phyloP scores from a whole-genome alignment of 305 asterid genomes.

The Solanum hybrid region DNA sequence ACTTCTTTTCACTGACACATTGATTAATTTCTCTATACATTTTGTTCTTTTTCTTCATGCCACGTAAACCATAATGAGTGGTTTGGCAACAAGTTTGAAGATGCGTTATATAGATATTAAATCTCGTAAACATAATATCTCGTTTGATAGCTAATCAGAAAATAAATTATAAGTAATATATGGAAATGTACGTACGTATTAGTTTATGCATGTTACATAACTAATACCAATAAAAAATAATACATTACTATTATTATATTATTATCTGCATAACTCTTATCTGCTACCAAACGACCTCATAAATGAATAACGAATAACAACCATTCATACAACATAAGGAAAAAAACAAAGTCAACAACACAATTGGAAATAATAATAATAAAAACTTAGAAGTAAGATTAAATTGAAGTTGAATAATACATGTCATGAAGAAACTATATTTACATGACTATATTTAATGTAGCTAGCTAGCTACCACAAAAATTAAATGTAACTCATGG shows the following conservation, averaged over 20 bases:
- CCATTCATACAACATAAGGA: neutral
- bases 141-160: neutral
- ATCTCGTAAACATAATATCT: too few relatives aligned
- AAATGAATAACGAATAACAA: neutral
- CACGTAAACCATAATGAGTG: neutral
- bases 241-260: too few relatives aligned
- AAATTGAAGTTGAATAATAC: neutral
- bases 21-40: neutral
- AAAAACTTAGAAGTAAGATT: neutral
- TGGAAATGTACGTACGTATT: accelerated
- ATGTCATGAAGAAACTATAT: neutral
- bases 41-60: neutral
- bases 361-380: neutral
- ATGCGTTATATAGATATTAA: too few relatives aligned
- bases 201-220: neutral
- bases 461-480: neutral
- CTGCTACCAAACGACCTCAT: accelerated
- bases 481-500: slow-evolving; percentile 53
- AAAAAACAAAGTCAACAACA: neutral
- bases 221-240: too few relatives aligned
- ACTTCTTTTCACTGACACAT: neutral
- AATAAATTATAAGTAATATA: too few relatives aligned
- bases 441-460: slow-evolving; percentile 21
- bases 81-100: neutral
- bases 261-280: neutral